These are phyloP conservation scores for Alternaria hordeiaustralica DNA, from an alignment of 2,329 filamentous ascomycete genomes.

Conservation along the genomic window DNA sequence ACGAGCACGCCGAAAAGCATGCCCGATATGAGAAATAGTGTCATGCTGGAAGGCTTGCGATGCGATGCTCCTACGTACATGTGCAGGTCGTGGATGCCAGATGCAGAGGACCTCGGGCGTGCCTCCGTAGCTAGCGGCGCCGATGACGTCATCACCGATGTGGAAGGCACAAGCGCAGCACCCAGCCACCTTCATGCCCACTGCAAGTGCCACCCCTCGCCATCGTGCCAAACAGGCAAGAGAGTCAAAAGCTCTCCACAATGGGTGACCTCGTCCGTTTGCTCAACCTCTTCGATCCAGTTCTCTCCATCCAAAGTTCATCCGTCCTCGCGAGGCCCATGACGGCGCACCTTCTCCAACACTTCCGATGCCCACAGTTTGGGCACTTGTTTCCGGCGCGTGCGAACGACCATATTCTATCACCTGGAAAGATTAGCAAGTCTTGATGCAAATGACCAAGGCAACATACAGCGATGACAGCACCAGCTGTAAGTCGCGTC, in stretches of 20 bases:
- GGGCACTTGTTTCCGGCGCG: conserved; percentile 1
- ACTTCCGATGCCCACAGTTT: conserved; percentile 2
- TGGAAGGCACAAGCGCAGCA: neutral
- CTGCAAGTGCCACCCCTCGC: neutral
- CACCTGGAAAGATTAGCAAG: neutral
- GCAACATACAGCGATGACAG: neutral
- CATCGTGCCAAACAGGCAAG: neutral
- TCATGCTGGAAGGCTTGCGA: neutral
- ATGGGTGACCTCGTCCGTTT: neutral
- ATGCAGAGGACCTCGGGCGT: neutral
- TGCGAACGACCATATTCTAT: neutral
- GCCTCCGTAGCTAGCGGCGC: neutral
- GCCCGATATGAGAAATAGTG: neutral
- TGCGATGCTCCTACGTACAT: neutral
- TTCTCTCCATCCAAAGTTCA: conserved; percentile 5
- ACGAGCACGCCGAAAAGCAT: conserved; percentile 4
- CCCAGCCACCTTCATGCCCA: neutral
- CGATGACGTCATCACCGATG: neutral
- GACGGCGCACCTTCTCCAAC: conserved; percentile 4
- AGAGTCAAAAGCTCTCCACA: neutral
- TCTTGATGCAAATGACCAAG: rapidly evolving
- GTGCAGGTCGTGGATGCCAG: neutral
- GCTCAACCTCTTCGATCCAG: neutral
- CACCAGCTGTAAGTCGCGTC: conserved; percentile 1
- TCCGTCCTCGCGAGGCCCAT: neutral